Percentiles rank a stretch among this genome's conserved stretches.
Evolutionary conservation across 306 rosid species (phyloP).

Genomic region (Trifolium pratense): DNA sequence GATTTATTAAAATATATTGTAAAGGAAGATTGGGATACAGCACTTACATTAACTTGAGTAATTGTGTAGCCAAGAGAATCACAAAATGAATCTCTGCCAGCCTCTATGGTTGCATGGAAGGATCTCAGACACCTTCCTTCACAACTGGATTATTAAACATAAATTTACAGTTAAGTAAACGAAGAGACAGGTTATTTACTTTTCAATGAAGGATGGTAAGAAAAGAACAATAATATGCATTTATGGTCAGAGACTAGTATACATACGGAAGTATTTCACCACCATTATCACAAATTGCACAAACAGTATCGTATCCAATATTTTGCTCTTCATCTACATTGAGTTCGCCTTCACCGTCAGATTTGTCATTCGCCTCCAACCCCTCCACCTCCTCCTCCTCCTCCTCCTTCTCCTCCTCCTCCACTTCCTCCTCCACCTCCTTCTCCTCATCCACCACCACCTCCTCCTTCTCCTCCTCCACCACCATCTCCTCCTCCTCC

Average conservation of each 20-base stretch:
- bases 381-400: slow-evolving; percentile 41
- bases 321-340: slow-evolving; percentile 24
- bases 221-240: slow-evolving; percentile 1
- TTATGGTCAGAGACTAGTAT: slow-evolving; percentile 25
- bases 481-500: not conserved
- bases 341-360: slow-evolving; percentile 46
- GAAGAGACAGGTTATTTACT: slow-evolving; percentile 23
- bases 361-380: slow-evolving; percentile 18
- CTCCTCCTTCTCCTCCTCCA: slow-evolving; percentile 15
- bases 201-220: slow-evolving; percentile 4
- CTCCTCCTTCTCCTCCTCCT: not conserved
- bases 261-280: slow-evolving; percentile 72
- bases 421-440: slow-evolving; percentile 22
- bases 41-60: slow-evolving; percentile 52
- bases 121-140: slow-evolving; percentile 80
- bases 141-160: slow-evolving; percentile 50
- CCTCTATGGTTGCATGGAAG: slow-evolving; percentile 60
- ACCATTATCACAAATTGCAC: slow-evolving; percentile 76
- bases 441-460: too few species aligned
- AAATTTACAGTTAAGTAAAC: not conserved
- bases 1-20: slow-evolving; percentile 25
- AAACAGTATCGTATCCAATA: slow-evolving; percentile 59
- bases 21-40: not conserved
- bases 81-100: slow-evolving; percentile 44
- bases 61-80: slow-evolving; percentile 62